Base-by-base conservation (phyloP, 495 filamentous ascomycete species). In the Niebla homalea region DNA sequence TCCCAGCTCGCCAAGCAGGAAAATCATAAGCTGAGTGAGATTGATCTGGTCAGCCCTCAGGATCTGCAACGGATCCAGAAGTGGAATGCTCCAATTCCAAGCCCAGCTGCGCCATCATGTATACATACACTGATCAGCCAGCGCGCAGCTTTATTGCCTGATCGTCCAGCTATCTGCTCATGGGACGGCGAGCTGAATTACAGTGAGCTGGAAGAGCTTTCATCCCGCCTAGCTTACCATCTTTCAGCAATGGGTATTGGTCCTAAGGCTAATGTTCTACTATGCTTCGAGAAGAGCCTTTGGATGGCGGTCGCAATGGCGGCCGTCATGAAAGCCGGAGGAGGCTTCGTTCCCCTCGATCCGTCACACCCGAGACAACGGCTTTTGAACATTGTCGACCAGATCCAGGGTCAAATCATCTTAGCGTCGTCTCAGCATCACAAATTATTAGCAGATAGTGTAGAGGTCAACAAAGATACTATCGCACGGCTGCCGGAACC, bases 131-230 rank as follows among this genome's bases (percentile, higher is more conserved):
- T 68, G 6, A 51, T 76, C 5, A 53, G 62, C 14, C 63, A 70
- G 19, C 67, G 67, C 51, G 66, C 60, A 1, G 56, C 56, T 15
- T 49, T 61, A 8, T 56, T 59, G 14, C 70, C 70, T 1, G 56
- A 66, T 37, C 48, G 62, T 19, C 48, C 62, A 25, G 74, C 74
- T 4, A 58, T 77, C 19, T 59, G 54, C 18, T 61, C 66, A n/a
- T 71, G 74, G 69, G 78, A 80, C 60, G 71, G 66, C 0, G 59
- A 54, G 8, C 62, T 75, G 11, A 77, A 65, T 1, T 79, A 79
- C 52, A 62, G 60, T 7, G 66, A 75, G 40, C 62, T 80, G 10
- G 67, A 77, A 25, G 56, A 66, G 10, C 53, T 70, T 11, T 68
- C 75, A 6, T 63, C 64, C 2, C 60, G 61, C 6, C 62, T 80